Evolutionary conservation across 2,329 filamentous ascomycete genomes (phyloP).

Genomic region (Calonectria pteridis): DNA sequence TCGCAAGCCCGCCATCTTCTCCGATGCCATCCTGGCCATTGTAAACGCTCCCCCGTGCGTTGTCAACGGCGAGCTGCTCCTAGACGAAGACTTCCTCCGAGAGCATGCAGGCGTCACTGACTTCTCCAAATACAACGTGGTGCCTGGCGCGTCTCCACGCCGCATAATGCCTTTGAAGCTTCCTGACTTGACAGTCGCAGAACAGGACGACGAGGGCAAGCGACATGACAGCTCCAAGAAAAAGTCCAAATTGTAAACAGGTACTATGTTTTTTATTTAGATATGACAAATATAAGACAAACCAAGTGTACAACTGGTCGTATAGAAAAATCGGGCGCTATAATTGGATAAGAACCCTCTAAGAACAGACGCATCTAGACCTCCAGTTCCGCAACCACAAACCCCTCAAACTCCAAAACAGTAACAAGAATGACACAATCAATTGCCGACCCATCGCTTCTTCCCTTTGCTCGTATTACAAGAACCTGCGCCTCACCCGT

Average conservation of each 20-base stretch:
- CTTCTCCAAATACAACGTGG: slow-evolving; percentile 79
- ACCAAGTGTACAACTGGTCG: slow-evolving; percentile 35
- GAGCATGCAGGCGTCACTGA: slow-evolving; percentile 73
- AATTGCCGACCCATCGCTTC: slow-evolving; percentile 27
- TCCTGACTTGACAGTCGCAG: slow-evolving; percentile 77
- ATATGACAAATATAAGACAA: slow-evolving; percentile 22
- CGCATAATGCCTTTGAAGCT: slow-evolving; percentile 82
- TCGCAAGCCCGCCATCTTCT: slow-evolving; percentile 80
- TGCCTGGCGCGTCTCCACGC: slow-evolving; percentile 72
- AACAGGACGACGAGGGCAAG: slow-evolving; percentile 84
- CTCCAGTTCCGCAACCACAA: slow-evolving; percentile 28
- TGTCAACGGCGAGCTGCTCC: slow-evolving; percentile 79
- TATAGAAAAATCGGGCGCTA: slow-evolving; percentile 24
- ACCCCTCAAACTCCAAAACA: slow-evolving; percentile 37
- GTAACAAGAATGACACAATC: slow-evolving; percentile 31
- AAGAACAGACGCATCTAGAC: slow-evolving; percentile 41
- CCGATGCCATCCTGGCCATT: slow-evolving; percentile 82
- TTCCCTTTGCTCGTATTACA: slow-evolving; percentile 24
- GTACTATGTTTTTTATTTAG: slow-evolving; percentile 27
- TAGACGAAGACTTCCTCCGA: slow-evolving; percentile 86
- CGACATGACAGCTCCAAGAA: slow-evolving; percentile 73
- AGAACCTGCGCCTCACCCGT: neutral
- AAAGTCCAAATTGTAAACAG: slow-evolving; percentile 55
- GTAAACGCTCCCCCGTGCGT: slow-evolving; percentile 67
- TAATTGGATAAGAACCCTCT: slow-evolving; percentile 39